phyloP scores from a whole-genome alignment of 768 basidiomycete genomes.

The Amanita exitialis region DNA sequence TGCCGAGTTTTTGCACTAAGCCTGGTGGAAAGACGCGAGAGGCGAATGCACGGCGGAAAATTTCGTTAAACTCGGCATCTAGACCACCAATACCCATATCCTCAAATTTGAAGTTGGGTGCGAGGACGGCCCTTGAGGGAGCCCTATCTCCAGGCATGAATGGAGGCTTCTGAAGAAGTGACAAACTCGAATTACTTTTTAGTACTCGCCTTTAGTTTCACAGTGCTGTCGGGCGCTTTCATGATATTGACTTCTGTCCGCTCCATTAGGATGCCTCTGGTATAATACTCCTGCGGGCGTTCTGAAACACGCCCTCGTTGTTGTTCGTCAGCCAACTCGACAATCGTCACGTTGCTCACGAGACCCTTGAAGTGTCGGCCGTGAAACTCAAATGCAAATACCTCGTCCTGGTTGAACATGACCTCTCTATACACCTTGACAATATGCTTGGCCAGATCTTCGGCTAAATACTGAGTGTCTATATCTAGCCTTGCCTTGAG shows the following conservation, averaged over 20 bases:
- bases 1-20: conserved; percentile 94
- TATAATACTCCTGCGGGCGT: conserved; percentile 15
- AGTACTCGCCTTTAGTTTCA: conserved; percentile 87
- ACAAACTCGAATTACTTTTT: conserved; percentile 52
- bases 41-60: conserved; percentile 97
- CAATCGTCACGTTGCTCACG: conserved; percentile 47
- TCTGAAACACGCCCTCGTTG: conserved; percentile 17
- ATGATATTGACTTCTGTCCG: conserved; percentile 88
- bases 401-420: conserved; percentile 58
- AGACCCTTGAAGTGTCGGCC: conserved; percentile 71
- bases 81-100: conserved; percentile 99
- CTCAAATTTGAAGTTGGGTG: conserved; percentile 98
- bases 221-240: conserved; percentile 70
- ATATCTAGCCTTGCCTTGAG: conserved; percentile 41
- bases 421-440: conserved; percentile 64
- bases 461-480: conserved; percentile 69
- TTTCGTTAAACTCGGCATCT: conserved; percentile 89
- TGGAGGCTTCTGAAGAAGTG: neutral
- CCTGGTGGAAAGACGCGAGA: conserved; percentile 97
- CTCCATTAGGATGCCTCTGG: conserved; percentile 75
- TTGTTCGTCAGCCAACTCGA: conserved; percentile 60
- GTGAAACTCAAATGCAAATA: conserved; percentile 80
- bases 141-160: conserved; percentile 35
- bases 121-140: conserved; percentile 88
- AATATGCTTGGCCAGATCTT: conserved; percentile 75